Conservation (phyloP, 805 yeast species). For the Candida ficus region DNA sequence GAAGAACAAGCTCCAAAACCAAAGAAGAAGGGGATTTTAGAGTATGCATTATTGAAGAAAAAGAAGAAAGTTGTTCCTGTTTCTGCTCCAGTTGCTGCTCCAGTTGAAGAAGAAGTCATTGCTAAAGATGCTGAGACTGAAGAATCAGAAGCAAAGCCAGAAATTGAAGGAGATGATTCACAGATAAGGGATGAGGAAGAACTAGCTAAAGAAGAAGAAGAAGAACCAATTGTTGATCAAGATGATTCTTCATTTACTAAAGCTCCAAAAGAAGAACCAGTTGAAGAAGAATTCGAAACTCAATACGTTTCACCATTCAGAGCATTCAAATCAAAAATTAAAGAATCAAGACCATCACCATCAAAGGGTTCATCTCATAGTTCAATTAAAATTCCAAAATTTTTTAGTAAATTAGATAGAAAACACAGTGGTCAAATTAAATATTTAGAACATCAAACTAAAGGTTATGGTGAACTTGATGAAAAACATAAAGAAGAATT, state of each 20-base stretch:
- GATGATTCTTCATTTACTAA: background rate
- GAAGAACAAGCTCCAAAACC: background rate
- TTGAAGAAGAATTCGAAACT: conserved; percentile 2
- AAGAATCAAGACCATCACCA: background rate
- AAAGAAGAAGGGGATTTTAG: conserved; percentile 9
- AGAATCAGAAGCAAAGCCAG: background rate
- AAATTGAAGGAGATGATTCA: background rate
- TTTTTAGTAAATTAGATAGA: conserved; percentile 7
- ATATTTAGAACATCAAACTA: conserved; percentile 5
- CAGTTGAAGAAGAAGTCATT: background rate
- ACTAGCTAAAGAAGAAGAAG: background rate
- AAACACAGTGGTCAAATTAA: conserved; percentile 6
- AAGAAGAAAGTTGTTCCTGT: conserved; percentile 4
- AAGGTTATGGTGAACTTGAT: conserved; percentile 1
- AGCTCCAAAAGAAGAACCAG: background rate
- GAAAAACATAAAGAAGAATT: conserved; percentile 8
- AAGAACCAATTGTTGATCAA: background rate
- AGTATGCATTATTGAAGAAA: conserved; percentile 6
- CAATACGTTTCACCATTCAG: conserved; percentile 14
- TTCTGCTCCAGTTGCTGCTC: background rate
- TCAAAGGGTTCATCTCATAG: background rate
- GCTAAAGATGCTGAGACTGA: too few species aligned
- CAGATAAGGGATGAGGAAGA: background rate
- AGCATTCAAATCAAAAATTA: background rate
- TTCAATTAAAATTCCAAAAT: conserved; percentile 3